These are phyloP conservation scores for Aurifilum marmelostoma DNA, from an alignment of 2,329 filamentous ascomycete genomes.

Conservation along the genomic window DNA sequence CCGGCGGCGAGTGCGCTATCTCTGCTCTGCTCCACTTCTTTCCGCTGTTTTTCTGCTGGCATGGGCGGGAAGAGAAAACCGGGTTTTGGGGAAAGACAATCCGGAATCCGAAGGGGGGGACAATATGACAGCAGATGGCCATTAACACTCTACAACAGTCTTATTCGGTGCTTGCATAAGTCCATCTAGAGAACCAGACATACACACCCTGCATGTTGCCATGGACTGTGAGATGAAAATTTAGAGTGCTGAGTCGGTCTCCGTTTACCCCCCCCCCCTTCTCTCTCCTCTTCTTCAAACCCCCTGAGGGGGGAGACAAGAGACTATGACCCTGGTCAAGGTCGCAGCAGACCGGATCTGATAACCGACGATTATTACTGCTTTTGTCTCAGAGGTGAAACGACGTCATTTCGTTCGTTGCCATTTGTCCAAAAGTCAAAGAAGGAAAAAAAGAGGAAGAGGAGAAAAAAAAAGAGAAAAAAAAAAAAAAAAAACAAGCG, in stretches of 20 bases:
- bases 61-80: no score
- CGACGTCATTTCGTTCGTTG: background rate
- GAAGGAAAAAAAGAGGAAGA: background rate
- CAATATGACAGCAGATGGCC: no score
- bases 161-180: no score
- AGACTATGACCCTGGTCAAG: background rate
- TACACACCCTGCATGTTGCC: background rate
- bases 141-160: background rate
- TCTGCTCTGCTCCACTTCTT: background rate
- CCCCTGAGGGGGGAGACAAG: background rate
- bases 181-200: no score
- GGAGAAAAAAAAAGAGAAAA: background rate
- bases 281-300: no score
- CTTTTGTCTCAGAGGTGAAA: background rate
- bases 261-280: no score
- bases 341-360: background rate
- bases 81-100: background rate
- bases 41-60: background rate
- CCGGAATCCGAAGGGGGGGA: no score
- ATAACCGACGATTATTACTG: constrained; percentile 1
- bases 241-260: background rate
- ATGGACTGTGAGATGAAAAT: background rate
- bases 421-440: no score
- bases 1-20: background rate
- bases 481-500: background rate